A percentile compares a stretch with the other conserved stretches of the same genome.
Conservation (phyloP, 2,329 filamentous ascomycete genomes). For the Grosmannia clavigera region DNA sequence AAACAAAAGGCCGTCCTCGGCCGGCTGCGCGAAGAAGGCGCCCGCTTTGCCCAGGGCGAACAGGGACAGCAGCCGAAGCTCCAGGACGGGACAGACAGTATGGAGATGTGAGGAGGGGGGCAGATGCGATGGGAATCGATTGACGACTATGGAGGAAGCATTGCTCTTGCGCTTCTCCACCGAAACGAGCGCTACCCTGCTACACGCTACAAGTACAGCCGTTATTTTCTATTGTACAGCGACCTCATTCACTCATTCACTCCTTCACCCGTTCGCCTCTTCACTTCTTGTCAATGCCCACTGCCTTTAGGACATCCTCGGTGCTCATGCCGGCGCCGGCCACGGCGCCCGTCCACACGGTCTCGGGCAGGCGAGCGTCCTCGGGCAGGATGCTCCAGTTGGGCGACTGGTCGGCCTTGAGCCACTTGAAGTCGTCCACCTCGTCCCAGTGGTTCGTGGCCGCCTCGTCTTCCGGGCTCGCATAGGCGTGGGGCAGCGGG, state of each 20-base stretch:
- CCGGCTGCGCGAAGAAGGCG: conserved; percentile 38
- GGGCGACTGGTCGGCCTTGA: conserved; percentile 73
- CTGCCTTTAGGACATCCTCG: conserved; percentile 49
- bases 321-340: conserved; percentile 49
- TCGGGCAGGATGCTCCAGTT: conserved; percentile 68
- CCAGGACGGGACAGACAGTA: conserved; percentile 9
- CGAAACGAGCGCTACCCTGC: too few species aligned
- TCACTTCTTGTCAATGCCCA: conserved; percentile 24
- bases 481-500: conserved; percentile 53
- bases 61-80: conserved; percentile 15
- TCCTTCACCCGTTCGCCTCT: background rate
- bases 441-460: conserved; percentile 67
- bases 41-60: conserved; percentile 23
- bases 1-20: conserved; percentile 48
- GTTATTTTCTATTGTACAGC: background rate
- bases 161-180: too few species aligned
- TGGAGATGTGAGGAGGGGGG: conserved; percentile 22
- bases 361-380: conserved; percentile 43
- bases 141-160: too few species aligned
- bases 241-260: background rate
- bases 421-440: conserved; percentile 96
- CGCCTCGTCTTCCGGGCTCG: conserved; percentile 17
- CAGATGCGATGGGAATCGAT: background rate
- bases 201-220: background rate
- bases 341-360: conserved; percentile 58